Percentiles rank a stretch among this genome's conserved stretches.
Evolutionary conservation across 2,329 filamentous ascomycete genomes (phyloP).

Genomic region (Parastagonospora avenae): DNA sequence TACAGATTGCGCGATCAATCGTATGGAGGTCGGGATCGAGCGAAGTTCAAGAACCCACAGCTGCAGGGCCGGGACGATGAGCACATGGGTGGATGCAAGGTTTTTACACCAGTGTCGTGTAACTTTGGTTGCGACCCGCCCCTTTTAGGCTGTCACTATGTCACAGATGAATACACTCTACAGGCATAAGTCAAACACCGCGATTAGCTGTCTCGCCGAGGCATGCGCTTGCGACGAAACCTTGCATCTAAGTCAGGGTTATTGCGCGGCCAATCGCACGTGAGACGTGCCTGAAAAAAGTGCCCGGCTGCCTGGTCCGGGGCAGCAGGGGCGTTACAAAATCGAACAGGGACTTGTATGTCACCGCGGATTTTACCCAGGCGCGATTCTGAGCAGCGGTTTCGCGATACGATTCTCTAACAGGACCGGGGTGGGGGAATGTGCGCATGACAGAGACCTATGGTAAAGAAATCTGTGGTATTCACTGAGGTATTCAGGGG

Average conservation of each 20-base stretch:
- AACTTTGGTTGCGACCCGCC: too few relatives aligned
- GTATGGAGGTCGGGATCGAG: too few relatives aligned
- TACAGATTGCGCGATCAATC: too few relatives aligned
- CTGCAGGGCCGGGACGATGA: not conserved
- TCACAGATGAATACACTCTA: not conserved
- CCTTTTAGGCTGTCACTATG: too few relatives aligned
- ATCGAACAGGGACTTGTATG: not conserved
- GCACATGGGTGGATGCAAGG: not conserved
- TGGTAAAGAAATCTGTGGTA: not conserved
- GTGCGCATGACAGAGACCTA: too few relatives aligned
- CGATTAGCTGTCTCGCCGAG: not conserved
- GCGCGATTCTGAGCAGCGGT: not conserved
- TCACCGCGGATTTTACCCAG: not conserved
- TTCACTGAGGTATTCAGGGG: not conserved
- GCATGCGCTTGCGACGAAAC: not conserved
- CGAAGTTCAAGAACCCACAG: too few relatives aligned
- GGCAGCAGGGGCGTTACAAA: not conserved
- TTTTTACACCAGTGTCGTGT: not conserved
- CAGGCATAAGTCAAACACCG: not conserved
- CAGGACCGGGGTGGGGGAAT: too few relatives aligned
- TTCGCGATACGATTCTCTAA: too few relatives aligned
- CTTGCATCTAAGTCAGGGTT: not conserved
- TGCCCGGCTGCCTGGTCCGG: not conserved
- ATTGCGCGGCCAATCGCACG: not conserved
- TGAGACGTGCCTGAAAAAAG: not conserved